Conservation (phyloP, 2,329 filamentous ascomycete genomes). For the Penicillium glabrum region DNA sequence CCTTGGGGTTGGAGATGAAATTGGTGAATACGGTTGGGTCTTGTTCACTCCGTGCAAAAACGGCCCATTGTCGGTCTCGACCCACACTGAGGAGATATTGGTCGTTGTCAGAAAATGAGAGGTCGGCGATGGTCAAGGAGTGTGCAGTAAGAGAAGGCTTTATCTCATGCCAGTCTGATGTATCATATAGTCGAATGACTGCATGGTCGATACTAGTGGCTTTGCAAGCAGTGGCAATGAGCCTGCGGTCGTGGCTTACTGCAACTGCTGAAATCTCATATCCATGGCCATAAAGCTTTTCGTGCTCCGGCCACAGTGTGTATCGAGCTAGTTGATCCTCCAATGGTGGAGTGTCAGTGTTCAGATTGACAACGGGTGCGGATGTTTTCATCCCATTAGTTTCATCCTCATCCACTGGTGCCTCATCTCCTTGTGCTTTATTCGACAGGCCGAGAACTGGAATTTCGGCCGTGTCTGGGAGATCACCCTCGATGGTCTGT, state of each 20-base stretch:
- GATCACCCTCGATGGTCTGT: constrained; percentile 36
- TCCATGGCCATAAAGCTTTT: constrained; percentile 97
- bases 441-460: constrained; percentile 94
- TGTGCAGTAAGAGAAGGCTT: constrained; percentile 81
- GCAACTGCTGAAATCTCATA: constrained; percentile 93
- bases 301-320: constrained; percentile 91
- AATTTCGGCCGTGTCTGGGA: constrained; percentile 90
- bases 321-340: constrained; percentile 88
- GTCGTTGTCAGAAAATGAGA: constrained; percentile 78
- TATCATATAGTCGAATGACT: constrained; percentile 89
- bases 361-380: constrained; percentile 41
- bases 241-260: constrained; percentile 67
- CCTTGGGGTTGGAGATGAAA: constrained; percentile 71
- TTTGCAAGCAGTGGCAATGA: constrained; percentile 89
- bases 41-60: constrained; percentile 62
- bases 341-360: constrained; percentile 72
- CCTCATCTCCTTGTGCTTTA: constrained; percentile 69
- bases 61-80: constrained; percentile 84
- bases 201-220: constrained; percentile 92
- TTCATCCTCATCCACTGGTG: constrained; percentile 33
- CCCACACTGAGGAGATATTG: constrained; percentile 80
- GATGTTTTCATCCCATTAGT: constrained; percentile 40
- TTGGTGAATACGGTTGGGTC: constrained; percentile 54
- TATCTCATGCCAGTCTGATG: constrained; percentile 81
- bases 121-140: constrained; percentile 77